Conservation (phyloP, 1,284 basidiomycete species). For the Schizophyllum amplum region DNA sequence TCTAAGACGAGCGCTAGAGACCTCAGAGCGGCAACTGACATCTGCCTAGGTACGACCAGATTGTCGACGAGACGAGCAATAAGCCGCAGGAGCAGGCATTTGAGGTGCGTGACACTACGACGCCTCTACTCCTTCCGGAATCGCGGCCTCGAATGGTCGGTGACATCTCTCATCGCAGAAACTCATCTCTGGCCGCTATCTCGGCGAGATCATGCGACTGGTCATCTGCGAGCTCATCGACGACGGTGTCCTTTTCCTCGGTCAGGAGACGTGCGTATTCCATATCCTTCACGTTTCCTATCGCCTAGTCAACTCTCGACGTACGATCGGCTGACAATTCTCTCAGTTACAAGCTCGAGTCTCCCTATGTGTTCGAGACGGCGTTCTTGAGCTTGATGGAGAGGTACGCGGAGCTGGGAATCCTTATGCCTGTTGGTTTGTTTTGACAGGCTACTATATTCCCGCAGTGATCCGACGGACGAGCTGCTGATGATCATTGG, state of each 20-base stretch:
- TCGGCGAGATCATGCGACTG: conserved; percentile 93
- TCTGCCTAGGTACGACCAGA: conserved; percentile 67
- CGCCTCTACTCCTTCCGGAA: neutral
- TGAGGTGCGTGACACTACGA: conserved; percentile 42
- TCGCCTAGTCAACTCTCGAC: no score
- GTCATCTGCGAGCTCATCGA: conserved; percentile 95
- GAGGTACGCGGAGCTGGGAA: conserved; percentile 37
- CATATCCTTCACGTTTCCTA: neutral
- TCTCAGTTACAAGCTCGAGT: conserved; percentile 81
- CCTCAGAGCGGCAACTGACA: no score
- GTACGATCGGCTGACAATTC: conserved; percentile 1
- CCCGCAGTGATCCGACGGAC: conserved; percentile 85
- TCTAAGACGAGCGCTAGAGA: no score
- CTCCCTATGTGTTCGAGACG: conserved; percentile 88
- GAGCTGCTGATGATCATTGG: conserved; percentile 95
- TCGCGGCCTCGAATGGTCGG: neutral
- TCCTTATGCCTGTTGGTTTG: neutral
- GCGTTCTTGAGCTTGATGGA: conserved; percentile 97
- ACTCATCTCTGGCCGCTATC: conserved; percentile 96
- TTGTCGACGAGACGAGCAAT: conserved; percentile 91
- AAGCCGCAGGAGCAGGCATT: conserved; percentile 95
- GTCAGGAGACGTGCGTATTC: conserved; percentile 68
- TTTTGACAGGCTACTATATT: neutral
- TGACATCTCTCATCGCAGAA: conserved; percentile 46
- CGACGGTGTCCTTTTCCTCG: conserved; percentile 93